phyloP scores from a whole-genome alignment of 345 rosid genomes.

The Lenwebbia sp. region DNA sequence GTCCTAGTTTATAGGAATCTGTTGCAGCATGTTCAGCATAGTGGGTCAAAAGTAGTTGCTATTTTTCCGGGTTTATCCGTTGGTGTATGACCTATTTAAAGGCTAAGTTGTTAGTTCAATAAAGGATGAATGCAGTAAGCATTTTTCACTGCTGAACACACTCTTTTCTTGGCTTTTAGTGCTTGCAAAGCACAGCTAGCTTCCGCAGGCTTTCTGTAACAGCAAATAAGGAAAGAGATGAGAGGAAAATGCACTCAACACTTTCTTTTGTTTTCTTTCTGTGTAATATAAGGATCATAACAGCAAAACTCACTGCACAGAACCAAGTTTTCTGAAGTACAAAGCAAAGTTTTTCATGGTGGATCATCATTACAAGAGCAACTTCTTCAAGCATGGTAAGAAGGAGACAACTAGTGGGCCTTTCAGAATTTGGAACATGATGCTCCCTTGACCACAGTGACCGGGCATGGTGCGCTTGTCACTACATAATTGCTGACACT shows the following conservation, averaged over 20 bases:
- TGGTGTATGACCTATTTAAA: no score
- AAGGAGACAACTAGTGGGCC: background rate
- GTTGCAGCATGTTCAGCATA: no score
- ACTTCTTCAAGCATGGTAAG: background rate
- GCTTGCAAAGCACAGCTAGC: no score
- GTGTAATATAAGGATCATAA: background rate
- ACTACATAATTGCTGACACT: conserved; percentile 76
- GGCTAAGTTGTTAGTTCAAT: no score
- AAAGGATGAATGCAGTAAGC: no score
- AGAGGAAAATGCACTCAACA: background rate
- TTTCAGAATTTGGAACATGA: background rate
- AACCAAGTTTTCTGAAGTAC: background rate
- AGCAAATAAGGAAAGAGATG: background rate
- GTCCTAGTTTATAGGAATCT: no score
- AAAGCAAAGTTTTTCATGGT: background rate
- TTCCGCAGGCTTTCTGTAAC: no score
- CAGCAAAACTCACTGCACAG: background rate
- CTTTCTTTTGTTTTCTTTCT: background rate
- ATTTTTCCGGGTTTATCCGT: no score
- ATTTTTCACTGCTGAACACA: no score
- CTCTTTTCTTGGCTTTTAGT: no score
- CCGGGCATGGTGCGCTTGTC: conserved; percentile 63
- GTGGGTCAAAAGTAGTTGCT: no score
- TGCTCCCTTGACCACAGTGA: conserved; percentile 54
- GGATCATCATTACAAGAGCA: background rate